Base-by-base conservation (phyloP, 2,329 filamentous ascomycete genomes). In the Diaporthe vexans region DNA sequence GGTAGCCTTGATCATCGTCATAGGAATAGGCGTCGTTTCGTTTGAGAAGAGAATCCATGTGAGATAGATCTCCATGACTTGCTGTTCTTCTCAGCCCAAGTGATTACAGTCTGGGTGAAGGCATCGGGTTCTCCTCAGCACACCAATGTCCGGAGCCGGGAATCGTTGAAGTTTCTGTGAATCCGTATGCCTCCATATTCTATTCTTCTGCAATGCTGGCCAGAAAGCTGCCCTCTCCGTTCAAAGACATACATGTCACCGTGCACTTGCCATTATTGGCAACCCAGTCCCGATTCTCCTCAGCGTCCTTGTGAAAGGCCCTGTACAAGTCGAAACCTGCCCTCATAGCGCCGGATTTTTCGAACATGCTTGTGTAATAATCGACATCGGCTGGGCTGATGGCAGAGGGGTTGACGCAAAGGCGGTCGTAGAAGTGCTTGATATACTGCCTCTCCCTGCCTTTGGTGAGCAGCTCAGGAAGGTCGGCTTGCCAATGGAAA, bases 381-480 rank as follows among this genome's bases (percentile, higher is more conserved):
- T 84, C 83, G n/a, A 85, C 61, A 74, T 84, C 84, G 46, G 78
- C 77, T 3, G 77, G 72, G 1, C 79, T 78, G 69, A 87, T 83
- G 4, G 80, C 84, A n/a, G 76, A 78, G 9, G 80, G 80, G 59
- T 85, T 84, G 73, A 82, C 78, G 8, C 75, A 76, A 19, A 84
- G 77, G 67, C 83, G 81, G 67, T 85, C 81, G 77, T 81, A 86
- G 77, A 86, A 87, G 77, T 86, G 83, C 68, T 83, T 84, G 4
- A 86, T 74, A 73, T 87, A 87, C 48, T 83, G 77, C 19, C 78
- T 76, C 77, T 87, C 85, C 24, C 80, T 79, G 24, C 85, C 84
- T 1, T 79, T 76, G 15, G 58, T 63, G 8, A 63, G 58, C 58
- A 46, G 24, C 40, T 46, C 40, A 2, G 58, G 58, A 24, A 63